Evolutionary conservation across 2,329 filamentous ascomycete species (phyloP).

Genomic region (Myriosclerotinia curreyana): DNA sequence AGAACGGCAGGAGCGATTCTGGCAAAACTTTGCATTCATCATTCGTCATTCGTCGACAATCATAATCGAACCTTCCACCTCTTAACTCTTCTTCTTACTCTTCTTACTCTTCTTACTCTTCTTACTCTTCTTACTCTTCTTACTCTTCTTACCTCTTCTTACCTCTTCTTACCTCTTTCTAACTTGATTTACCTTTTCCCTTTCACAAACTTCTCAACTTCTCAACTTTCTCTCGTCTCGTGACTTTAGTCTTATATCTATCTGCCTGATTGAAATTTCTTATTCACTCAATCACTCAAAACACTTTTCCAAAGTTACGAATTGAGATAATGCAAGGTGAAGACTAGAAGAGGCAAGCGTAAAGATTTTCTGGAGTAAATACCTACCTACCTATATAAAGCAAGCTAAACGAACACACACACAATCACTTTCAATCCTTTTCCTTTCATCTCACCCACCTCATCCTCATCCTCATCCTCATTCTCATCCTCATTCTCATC

Average conservation of each 20-base stretch:
- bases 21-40: no score
- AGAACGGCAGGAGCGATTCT: background rate
- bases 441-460: background rate
- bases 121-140: no score
- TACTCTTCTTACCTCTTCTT: background rate
- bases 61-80: background rate
- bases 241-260: background rate
- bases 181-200: background rate
- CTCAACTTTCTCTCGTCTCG: background rate
- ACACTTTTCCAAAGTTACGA: background rate
- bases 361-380: background rate
- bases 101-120: no score
- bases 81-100: background rate
- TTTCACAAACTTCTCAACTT: background rate
- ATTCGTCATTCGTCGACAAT: background rate
- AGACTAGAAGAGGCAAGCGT: background rate
- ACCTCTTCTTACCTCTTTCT: background rate
- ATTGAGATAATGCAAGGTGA: constrained; percentile 5
- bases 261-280: background rate
- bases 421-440: constrained; percentile 1
- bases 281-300: background rate
- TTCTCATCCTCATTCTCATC: no score
- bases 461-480: no score
- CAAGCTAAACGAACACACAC: constrained; percentile 4
- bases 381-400: no score